Evolutionary conservation across 2,329 filamentous ascomycete species (phyloP).

Genomic region (Diaporthe amygdali): DNA sequence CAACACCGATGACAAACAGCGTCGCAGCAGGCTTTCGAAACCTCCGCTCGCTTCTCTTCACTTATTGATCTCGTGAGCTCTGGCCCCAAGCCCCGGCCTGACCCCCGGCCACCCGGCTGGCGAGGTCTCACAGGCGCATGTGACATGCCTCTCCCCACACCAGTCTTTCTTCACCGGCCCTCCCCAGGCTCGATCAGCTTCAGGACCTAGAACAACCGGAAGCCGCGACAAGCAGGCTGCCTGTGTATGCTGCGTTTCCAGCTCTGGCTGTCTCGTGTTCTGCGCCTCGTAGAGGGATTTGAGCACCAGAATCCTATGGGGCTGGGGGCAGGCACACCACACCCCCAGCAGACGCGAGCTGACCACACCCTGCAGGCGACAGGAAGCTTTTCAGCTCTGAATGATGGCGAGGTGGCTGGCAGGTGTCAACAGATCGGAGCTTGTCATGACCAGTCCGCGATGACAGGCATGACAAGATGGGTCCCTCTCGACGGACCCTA

Average conservation of each 20-base stretch:
- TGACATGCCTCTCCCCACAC: background rate
- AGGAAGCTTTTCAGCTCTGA: background rate
- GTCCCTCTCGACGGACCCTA: background rate
- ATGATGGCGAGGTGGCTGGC: background rate
- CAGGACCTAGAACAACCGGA: background rate
- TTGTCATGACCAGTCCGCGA: background rate
- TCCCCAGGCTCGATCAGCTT: background rate
- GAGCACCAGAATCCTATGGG: background rate
- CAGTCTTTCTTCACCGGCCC: background rate
- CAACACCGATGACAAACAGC: constrained; percentile 1
- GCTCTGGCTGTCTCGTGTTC: background rate
- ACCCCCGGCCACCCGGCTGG: background rate
- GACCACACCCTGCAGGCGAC: constrained; percentile 2
- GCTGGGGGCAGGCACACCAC: background rate
- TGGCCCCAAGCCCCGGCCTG: background rate
- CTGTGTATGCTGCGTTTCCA: background rate
- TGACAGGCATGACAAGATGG: constrained; percentile 11
- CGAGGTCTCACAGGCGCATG: constrained; percentile 3
- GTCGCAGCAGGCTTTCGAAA: background rate
- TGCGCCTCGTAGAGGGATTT: background rate
- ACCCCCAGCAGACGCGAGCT: background rate
- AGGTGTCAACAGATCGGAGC: constrained; percentile 9
- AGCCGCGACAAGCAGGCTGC: background rate
- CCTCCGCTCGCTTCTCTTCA: background rate
- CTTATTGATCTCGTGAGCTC: constrained; percentile 1